These are phyloP conservation scores for Mucor indicus DNA, from an alignment of 371 early-diverging fungal species.

Conservation along the genomic window DNA sequence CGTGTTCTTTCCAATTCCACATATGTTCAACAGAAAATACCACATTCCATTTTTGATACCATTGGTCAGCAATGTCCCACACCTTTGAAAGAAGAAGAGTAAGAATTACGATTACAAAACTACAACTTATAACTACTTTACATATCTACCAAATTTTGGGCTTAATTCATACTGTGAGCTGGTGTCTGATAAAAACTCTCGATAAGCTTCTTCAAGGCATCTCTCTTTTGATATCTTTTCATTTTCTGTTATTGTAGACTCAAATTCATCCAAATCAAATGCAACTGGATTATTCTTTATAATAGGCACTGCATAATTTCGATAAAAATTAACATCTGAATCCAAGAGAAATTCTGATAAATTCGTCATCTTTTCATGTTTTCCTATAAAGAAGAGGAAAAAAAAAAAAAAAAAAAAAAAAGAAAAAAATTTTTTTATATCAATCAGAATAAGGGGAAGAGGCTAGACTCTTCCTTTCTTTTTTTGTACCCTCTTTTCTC, in stretches of 20 bases:
- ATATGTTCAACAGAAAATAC: conserved; percentile 43
- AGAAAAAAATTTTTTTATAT: not conserved
- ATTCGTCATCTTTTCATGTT: conserved; percentile 5
- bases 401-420: not conserved
- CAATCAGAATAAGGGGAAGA: no score
- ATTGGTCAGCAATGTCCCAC: conserved; percentile 46
- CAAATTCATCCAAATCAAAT: conserved; percentile 40
- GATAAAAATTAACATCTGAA: conserved; percentile 35
- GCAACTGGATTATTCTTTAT: conserved; percentile 20
- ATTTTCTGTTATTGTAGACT: conserved; percentile 15
- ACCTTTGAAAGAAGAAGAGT: conserved; percentile 18
- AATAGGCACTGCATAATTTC: conserved; percentile 32
- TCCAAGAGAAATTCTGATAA: conserved; percentile 31
- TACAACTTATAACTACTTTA: conserved; percentile 7
- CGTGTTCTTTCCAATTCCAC: conserved; percentile 38
- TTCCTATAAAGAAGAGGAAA: conserved; percentile 2
- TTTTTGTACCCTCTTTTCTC: no score
- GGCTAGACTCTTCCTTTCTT: no score
- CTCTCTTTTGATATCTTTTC: conserved; percentile 5
- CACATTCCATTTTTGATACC: conserved; percentile 47
- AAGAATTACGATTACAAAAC: not conserved
- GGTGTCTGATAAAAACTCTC: conserved; percentile 26
- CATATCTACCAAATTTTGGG: conserved; percentile 44
- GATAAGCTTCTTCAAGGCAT: conserved; percentile 19
- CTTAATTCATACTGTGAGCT: conserved; percentile 40